Percentiles rank a stretch among this genome's conserved stretches.
Evolutionary conservation across 1,284 basidiomycete genomes (phyloP).

Genomic region (Baeospora myosura): DNA sequence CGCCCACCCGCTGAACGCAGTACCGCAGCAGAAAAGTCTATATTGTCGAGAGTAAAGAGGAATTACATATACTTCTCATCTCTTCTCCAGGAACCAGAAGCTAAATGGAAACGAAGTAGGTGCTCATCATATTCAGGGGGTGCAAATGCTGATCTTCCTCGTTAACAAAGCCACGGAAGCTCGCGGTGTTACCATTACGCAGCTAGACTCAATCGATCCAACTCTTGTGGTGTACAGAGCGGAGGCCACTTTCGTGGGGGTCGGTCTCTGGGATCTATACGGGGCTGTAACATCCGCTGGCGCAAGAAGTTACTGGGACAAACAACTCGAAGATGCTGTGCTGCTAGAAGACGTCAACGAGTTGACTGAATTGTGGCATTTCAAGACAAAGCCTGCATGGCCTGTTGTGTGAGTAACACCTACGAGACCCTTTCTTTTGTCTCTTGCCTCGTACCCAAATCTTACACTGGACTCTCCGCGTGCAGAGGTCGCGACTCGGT

Average conservation of each 20-base stretch:
- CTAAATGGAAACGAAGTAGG: slow-evolving; percentile 89
- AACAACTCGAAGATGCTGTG: slow-evolving; percentile 77
- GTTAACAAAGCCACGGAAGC: slow-evolving; percentile 63
- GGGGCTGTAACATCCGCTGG: slow-evolving; percentile 82
- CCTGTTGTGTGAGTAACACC: slow-evolving; percentile 79
- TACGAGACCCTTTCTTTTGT: slow-evolving; percentile 11
- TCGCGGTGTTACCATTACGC: slow-evolving; percentile 87
- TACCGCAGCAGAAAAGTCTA: slow-evolving; percentile 65
- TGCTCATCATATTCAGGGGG: slow-evolving; percentile 13
- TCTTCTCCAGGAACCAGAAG: slow-evolving; percentile 93
- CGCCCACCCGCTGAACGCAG: slow-evolving; percentile 45
- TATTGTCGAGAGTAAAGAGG: slow-evolving; percentile 78
- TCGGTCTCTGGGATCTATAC: slow-evolving; percentile 95
- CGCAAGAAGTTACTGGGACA: slow-evolving; percentile 83
- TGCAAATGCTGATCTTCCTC: slow-evolving; percentile 9
- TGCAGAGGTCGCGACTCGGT: slow-evolving; percentile 83
- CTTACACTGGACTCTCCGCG: slow-evolving; percentile 6
- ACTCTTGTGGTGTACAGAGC: slow-evolving; percentile 95
- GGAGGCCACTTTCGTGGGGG: slow-evolving; percentile 95
- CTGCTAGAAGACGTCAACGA: slow-evolving; percentile 90
- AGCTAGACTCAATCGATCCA: slow-evolving; percentile 95
- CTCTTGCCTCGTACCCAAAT: slow-evolving; percentile 1
- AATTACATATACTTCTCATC: slow-evolving; percentile 99
- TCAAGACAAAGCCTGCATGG: slow-evolving; percentile 85
- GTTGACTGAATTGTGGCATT: slow-evolving; percentile 88